Evolutionary conservation across 345 rosid genomes (phyloP), one percentile per base, ranked within the genome.

Genomic region (Citrus reticulata): DNA sequence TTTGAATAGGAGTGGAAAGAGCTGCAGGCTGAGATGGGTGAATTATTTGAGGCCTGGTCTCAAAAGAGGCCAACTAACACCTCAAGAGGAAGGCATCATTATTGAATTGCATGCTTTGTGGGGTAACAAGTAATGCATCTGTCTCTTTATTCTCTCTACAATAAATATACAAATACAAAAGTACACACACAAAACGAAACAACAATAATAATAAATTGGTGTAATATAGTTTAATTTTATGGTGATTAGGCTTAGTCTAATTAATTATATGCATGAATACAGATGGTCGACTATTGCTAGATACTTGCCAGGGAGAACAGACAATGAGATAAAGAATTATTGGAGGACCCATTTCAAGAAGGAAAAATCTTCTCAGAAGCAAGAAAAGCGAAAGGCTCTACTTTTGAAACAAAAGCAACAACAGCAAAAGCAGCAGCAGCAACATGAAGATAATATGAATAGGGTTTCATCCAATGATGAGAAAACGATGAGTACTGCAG

Each of bases 201-300:
- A 75, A n/a, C 2, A 29, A 42, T 40, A 55, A 17, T 46, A 46
- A 46, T 46, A 22, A 13, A 25, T 58, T 79, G 29, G 49, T 46
- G 5, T 2, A 29, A 58, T 3, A 34, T 57, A 1, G 1, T 30
- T n/a, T n/a, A 68, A 37, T 42, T 22, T 55, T 72, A 34, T n/a
- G 57, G 22, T 40, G 22, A 16, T 42, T 46, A 10, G 2, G 5
- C 0, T 54, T 16, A 54, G 6, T 54, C 58, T 55, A 32, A 55
- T 57, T 57, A 32, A 19, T 29, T 22, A 19, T 66, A 37, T 30
- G 1, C 2, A 9, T 40, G 24, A 25, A 30, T 68, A 9, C 80
- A 93, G 95, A 84, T 95, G 99, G 98, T 92, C 99, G 6, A 92
- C 98, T 37, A 93, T 95, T 27, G 98, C 99, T 7, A 86, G 93